phyloP scores from a whole-genome alignment of 129 eudicot genomes.

The Escallonia herrerae region DNA sequence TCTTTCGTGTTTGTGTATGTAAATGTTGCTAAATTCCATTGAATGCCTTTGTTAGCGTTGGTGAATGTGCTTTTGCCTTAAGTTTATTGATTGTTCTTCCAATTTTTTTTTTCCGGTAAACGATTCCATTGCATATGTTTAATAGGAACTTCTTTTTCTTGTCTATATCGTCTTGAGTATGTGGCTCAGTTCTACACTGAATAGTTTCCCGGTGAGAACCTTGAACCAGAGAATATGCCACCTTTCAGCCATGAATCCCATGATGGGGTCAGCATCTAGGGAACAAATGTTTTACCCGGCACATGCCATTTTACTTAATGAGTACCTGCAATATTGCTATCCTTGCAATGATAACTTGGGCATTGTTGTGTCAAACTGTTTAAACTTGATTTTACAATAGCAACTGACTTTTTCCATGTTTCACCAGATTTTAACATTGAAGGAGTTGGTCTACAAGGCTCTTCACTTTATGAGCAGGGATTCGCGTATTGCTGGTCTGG shows the following conservation, averaged over 20 bases:
- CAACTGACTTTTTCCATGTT: conserved; percentile 6
- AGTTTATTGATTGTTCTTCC: no score
- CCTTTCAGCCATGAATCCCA: no score
- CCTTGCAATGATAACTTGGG: background rate
- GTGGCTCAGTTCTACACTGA: no score
- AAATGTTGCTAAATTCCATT: no score
- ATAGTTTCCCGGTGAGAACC: no score
- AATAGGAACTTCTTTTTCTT: no score
- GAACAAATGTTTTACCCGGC: background rate
- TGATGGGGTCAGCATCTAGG: background rate
- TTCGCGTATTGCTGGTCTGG: conserved; percentile 88
- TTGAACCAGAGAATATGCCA: background rate
- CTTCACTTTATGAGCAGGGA: conserved; percentile 55
- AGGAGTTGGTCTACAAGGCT: conserved; percentile 53
- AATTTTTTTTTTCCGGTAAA: no score
- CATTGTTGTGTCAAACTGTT: background rate
- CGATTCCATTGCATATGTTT: no score
- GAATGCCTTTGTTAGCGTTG: no score
- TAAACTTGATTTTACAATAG: conserved; percentile 5
- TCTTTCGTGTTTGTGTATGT: no score
- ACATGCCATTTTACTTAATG: background rate
- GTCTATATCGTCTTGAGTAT: no score
- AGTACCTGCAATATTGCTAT: background rate
- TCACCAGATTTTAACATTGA: conserved; percentile 48
- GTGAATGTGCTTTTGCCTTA: no score